These are phyloP conservation scores for Vigna radiata DNA, from an alignment of 306 rosid species.

Conservation along the genomic window DNA sequence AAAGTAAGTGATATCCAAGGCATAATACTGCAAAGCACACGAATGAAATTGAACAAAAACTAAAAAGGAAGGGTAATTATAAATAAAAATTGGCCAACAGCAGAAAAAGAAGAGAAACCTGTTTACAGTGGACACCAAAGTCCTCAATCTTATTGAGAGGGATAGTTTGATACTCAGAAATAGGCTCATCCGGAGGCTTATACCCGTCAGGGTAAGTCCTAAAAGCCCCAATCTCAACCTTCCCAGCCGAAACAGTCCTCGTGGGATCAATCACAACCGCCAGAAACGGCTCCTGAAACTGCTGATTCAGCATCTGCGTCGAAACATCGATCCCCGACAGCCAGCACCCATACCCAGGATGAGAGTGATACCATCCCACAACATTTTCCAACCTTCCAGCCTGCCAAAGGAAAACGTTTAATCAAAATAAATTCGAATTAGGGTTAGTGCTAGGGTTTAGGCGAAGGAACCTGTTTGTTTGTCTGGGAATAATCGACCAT, in stretches of 20 bases:
- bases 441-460: conserved; percentile 36
- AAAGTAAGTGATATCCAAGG: conserved; percentile 93
- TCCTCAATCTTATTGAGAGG: conserved; percentile 97
- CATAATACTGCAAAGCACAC: conserved; percentile 74
- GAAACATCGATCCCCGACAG: conserved; percentile 96
- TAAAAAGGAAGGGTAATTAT: not conserved
- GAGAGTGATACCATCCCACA: conserved; percentile 99
- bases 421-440: not conserved
- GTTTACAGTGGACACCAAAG: conserved; percentile 98
- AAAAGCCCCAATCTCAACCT: conserved; percentile 98
- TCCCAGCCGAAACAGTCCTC: conserved; percentile 92
- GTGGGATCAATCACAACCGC: conserved; percentile 98
- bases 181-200: conserved; percentile 92
- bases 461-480: conserved; percentile 74
- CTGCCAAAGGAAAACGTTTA: conserved; percentile 39
- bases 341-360: conserved; percentile 99
- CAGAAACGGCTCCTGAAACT: conserved; percentile 90
- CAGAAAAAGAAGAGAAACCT: conserved; percentile 55
- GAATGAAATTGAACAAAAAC: conserved; percentile 33
- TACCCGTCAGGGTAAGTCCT: conserved; percentile 98
- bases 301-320: conserved; percentile 94
- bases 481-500: conserved; percentile 98
- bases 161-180: conserved; percentile 94
- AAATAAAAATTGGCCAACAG: not conserved
- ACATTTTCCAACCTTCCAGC: conserved; percentile 93